Conservation (phyloP, 305 asterid genomes). For the Plantago coronopus region DNA sequence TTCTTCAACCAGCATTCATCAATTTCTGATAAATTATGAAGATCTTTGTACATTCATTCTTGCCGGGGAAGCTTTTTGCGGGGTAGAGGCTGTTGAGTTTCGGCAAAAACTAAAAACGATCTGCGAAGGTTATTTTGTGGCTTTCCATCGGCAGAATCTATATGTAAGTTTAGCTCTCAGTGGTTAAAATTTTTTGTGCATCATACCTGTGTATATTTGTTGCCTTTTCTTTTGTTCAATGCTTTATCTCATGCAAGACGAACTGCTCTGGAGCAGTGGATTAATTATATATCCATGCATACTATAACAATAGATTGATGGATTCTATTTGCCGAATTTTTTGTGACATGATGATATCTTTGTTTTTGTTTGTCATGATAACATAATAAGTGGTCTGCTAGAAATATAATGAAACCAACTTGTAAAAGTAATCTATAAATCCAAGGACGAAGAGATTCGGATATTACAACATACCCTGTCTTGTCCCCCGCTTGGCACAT, state of each 20-base stretch:
- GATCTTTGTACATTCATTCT: slow-evolving; percentile 77
- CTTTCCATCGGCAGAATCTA: slow-evolving; percentile 94
- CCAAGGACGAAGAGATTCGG: no score
- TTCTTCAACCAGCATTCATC: slow-evolving; percentile 89
- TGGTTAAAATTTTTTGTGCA: no score
- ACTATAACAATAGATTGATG: no score
- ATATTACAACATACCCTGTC: no score
- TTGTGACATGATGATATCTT: no score
- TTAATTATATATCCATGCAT: neutral
- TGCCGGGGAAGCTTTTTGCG: slow-evolving; percentile 99
- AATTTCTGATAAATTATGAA: slow-evolving; percentile 89
- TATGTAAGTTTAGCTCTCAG: slow-evolving; percentile 57
- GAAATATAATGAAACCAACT: no score
- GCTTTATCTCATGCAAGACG: slow-evolving; percentile 10
- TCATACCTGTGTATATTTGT: neutral
- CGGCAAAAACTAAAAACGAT: slow-evolving; percentile 91
- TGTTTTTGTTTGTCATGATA: no score
- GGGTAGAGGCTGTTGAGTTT: slow-evolving; percentile 84
- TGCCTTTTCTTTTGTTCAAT: slow-evolving; percentile 18
- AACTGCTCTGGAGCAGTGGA: neutral
- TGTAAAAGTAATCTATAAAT: no score
- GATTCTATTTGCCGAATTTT: no score
- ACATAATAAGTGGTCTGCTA: no score
- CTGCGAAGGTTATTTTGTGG: slow-evolving; percentile 77
- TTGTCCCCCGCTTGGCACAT: no score